Evolutionary conservation across 805 yeast species (phyloP), one percentile per base, ranked within the genome.

Genomic region (Candida bentonensis): DNA sequence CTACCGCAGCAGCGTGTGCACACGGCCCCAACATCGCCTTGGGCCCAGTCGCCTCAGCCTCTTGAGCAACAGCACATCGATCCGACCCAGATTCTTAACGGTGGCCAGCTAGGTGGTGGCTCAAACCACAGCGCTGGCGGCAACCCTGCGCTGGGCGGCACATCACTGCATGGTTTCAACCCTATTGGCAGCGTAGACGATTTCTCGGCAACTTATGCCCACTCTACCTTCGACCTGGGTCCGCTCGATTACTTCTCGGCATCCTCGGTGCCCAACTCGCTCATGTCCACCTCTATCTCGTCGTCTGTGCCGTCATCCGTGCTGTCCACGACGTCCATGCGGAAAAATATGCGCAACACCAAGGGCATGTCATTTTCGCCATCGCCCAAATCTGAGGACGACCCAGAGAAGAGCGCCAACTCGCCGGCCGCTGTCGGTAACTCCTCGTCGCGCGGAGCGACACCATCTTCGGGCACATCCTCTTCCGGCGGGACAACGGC

Each of bases 401-500:
- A 40, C 17, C 28, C 13, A 21, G 40, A 36, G 15, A 36, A 36
- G 23, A 21, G 15, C 15, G 20, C 23, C 21, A 11, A n/a, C 13
- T 22, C 13, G 20, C 22, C 40, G 17, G 21, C 21, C 21, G 17
- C 21, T 15, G 22, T 17, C 36, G 17, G 15, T 15, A 20, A 30
- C 20, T 7, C 20, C 15, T 20, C 36, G 15, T n/a, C 15, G 5
- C 20, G 15, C 7, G 23, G 11, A 3, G 25, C 28, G 23, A 22
- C 42, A 40, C 27, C 27, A 23, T 9, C 28, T 21, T 5, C 42
- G 11, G 7, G 21, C 25, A 21, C 36, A 15, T 7, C 27, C 27
- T 25, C 27, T 7, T 7, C 27, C 27, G 27, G 11, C 13, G 27
- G 11, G 7, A 11, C 61, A 5, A 68, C 66, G 2, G 61, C 64